phyloP scores from a whole-genome alignment of 2,329 filamentous ascomycete species.

The Talaromyces sp. region DNA sequence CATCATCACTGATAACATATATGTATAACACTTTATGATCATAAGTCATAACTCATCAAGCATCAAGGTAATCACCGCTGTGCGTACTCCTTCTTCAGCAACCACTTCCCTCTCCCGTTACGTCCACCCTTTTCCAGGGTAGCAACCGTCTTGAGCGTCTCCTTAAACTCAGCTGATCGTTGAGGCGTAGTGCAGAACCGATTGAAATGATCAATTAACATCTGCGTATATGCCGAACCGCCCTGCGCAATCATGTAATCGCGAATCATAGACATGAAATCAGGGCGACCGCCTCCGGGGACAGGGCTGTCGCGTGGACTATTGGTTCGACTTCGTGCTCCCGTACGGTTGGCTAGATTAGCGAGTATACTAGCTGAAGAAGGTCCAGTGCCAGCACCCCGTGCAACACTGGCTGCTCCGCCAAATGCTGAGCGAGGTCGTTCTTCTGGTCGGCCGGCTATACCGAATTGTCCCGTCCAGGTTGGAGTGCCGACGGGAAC shows the following conservation, averaged over 20 bases:
- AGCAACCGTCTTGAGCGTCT: slow-evolving; percentile 73
- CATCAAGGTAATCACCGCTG: slow-evolving; percentile 14
- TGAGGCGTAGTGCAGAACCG: slow-evolving; percentile 67
- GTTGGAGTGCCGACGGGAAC: slow-evolving; percentile 82
- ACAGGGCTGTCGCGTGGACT: slow-evolving; percentile 37
- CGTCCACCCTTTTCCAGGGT: slow-evolving; percentile 58
- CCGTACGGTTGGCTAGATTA: slow-evolving; percentile 34
- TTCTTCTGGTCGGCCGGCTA: slow-evolving; percentile 61
- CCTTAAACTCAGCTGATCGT: slow-evolving; percentile 75
- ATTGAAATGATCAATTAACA: slow-evolving; percentile 87
- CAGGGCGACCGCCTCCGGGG: slow-evolving; percentile 49
- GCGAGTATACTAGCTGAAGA: slow-evolving; percentile 41
- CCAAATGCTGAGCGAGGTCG: slow-evolving; percentile 45
- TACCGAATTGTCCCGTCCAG: slow-evolving; percentile 85
- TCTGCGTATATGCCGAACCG: slow-evolving; percentile 75
- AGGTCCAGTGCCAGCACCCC: slow-evolving; percentile 36
- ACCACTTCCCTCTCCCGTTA: slow-evolving; percentile 54
- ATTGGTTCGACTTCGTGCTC: slow-evolving; percentile 8
- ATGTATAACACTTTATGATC: neutral
- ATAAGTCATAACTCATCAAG: neutral
- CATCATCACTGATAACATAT: neutral
- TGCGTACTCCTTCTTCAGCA: slow-evolving; percentile 56
- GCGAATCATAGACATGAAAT: slow-evolving; percentile 70
- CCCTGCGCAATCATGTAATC: slow-evolving; percentile 75
- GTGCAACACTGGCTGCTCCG: slow-evolving; percentile 33